A percentile compares a stretch with the other conserved stretches of the same genome.
Evolutionary conservation across 169 alveolate species (phyloP).

Genomic region (Babesia bovis): DNA sequence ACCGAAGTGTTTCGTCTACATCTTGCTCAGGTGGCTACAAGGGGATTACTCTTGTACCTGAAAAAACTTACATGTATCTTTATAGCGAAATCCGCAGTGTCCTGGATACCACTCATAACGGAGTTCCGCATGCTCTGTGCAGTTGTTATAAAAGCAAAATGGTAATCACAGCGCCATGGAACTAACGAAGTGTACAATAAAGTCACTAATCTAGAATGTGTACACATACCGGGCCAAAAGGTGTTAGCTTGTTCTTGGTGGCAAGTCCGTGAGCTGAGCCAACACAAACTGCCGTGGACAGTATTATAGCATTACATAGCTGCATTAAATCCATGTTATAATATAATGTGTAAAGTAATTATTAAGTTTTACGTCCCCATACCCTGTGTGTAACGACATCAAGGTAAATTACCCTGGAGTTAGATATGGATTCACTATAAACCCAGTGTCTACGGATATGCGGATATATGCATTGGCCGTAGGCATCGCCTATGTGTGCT

Average conservation of each 20-base stretch:
- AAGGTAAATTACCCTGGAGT: too few relatives aligned
- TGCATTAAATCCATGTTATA: not conserved
- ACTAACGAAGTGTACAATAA: not conserved
- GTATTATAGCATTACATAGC: not conserved
- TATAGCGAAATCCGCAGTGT: constrained; percentile 66
- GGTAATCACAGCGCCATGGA: not conserved
- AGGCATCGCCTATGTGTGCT: too few relatives aligned
- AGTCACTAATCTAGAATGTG: not conserved
- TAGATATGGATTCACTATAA: too few relatives aligned
- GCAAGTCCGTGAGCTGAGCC: not conserved
- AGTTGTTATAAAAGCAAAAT: not conserved
- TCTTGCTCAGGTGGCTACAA: constrained; percentile 65
- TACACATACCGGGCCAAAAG: constrained; percentile 42
- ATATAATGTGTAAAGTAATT: not conserved
- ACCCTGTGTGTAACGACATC: constrained; percentile 37
- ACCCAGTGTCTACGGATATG: too few relatives aligned
- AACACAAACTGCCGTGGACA: not conserved
- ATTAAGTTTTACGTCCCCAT: constrained; percentile 22
- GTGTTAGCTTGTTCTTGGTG: not conserved
- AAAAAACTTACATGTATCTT: constrained; percentile 56
- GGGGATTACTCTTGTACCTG: not conserved
- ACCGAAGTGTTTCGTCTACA: constrained; percentile 42
- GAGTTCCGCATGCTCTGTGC: constrained; percentile 54
- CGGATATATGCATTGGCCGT: too few relatives aligned
- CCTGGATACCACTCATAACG: constrained; percentile 72